A percentile compares a stretch with the other conserved stretches of the same genome.
Conservation (phyloP, 2,329 filamentous ascomycete genomes). For the Metarhizium album region DNA sequence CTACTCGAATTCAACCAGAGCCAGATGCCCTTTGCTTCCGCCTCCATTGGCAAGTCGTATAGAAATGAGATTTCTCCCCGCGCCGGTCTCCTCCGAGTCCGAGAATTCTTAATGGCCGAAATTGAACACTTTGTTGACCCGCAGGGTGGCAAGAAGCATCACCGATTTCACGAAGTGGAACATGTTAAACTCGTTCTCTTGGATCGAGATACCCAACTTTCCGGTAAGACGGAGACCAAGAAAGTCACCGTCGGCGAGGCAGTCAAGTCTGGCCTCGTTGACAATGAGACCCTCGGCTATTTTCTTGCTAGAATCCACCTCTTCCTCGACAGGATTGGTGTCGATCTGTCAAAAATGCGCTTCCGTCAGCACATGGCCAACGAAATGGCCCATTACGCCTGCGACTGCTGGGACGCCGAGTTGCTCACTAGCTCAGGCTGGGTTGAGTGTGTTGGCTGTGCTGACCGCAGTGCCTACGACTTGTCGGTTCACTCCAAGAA, state of each 20-base stretch:
- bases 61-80: conserved; percentile 95
- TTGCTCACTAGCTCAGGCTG: conserved; percentile 85
- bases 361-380: conserved; percentile 93
- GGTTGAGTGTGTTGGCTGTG: conserved; percentile 97
- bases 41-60: conserved; percentile 95
- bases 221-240: conserved; percentile 67
- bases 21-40: conserved; percentile 92
- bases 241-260: conserved; percentile 76
- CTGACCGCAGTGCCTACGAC: conserved; percentile 91
- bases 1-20: conserved; percentile 93
- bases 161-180: conserved; percentile 75
- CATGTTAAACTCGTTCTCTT: conserved; percentile 76
- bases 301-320: conserved; percentile 89
- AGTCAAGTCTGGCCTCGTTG: conserved; percentile 70
- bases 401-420: conserved; percentile 97
- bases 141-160: conserved; percentile 86
- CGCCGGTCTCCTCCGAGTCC: conserved; percentile 80
- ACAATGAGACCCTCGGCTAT: conserved; percentile 97
- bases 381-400: conserved; percentile 78
- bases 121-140: conserved; percentile 98
- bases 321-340: conserved; percentile 80
- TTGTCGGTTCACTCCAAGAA: conserved; percentile 85
- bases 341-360: conserved; percentile 78
- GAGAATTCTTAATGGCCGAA: conserved; percentile 97
- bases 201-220: conserved; percentile 73